Evolutionary conservation across 768 basidiomycete species (phyloP), one percentile per base, ranked within the genome.

Genomic region (Pleurotus giganteus): DNA sequence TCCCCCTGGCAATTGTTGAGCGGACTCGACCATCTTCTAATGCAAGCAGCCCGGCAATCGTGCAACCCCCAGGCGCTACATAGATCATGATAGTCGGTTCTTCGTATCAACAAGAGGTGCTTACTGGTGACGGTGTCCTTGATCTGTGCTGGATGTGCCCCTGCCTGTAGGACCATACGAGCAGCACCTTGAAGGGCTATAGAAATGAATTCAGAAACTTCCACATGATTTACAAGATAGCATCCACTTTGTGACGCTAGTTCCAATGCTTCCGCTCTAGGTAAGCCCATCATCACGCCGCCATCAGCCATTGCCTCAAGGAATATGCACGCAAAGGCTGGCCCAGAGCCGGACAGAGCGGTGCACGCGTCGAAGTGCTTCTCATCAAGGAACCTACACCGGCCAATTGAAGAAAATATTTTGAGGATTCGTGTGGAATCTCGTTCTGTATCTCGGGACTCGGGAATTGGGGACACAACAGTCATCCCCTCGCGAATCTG

Each of bases 401-500:
- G 85, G 36, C 97, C 97, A 64, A 98, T 96, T 31, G 97, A 95
- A 17, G 92, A 94, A 79, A 99, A 98, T 61, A 99, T 94, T 64
- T 91, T 90, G 55, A 91, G 77, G 63, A 97, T 87, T 61, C 95
- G 87, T 9, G 69, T 70, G 46, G 80, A 81, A 67, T 92, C 84
- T 9, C 79, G 74, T 34, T 84, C 84, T n/a, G 76, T 68, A 37
- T 79, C 68, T 17, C 72, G 62, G 29, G 79, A 78, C 2, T 72
- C 62, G 4, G 84, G 82, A 34, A 96, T 77, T 12, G 81, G 86
- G 31, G 91, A 90, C 53, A 98, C 81, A 36, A 97, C 87, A 1
- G 95, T 98, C 97, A 99, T 98, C 56, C 97, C 97, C 74, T 98
- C 96, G 19, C 97, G 88, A 66, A 99, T 98, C 97, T 99, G 52